Percentiles rank a stretch among this genome's conserved stretches.
Evolutionary conservation across 768 basidiomycete species (phyloP).

Genomic region (Podaxis mareebaensis): DNA sequence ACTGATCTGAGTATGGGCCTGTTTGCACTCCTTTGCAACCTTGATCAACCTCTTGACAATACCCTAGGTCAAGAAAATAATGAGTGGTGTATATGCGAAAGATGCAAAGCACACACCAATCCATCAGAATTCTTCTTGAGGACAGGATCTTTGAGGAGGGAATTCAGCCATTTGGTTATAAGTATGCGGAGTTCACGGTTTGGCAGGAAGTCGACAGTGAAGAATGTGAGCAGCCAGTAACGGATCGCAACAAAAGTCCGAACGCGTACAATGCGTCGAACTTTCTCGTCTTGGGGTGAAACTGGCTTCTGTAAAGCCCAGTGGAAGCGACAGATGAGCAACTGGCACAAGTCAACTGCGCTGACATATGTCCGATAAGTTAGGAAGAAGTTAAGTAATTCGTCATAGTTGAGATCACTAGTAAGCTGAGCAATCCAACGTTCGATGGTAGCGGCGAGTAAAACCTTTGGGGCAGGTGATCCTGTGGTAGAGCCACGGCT

Average conservation of each 20-base stretch:
- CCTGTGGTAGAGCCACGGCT: slow-evolving; percentile 21
- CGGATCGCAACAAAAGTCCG: slow-evolving; percentile 89
- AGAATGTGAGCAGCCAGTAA: slow-evolving; percentile 91
- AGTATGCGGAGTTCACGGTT: slow-evolving; percentile 73
- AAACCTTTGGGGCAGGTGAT: slow-evolving; percentile 38
- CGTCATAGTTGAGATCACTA: slow-evolving; percentile 82
- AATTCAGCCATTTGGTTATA: slow-evolving; percentile 81
- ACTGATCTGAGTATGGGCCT: slow-evolving; percentile 49
- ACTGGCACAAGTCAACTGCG: slow-evolving; percentile 75
- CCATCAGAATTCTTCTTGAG: slow-evolving; percentile 68
- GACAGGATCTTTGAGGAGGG: slow-evolving; percentile 70
- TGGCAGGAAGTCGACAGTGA: slow-evolving; percentile 83
- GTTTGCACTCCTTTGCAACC: slow-evolving; percentile 80
- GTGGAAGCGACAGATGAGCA: slow-evolving; percentile 85
- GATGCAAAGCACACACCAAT: slow-evolving; percentile 47
- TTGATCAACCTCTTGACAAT: slow-evolving; percentile 84
- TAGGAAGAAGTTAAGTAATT: slow-evolving; percentile 87
- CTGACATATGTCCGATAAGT: slow-evolving; percentile 87
- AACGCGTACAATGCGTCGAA: slow-evolving; percentile 78
- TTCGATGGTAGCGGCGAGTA: slow-evolving; percentile 91
- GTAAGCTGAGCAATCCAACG: slow-evolving; percentile 93
- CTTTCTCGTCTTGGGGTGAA: slow-evolving; percentile 62
- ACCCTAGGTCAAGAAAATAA: slow-evolving; percentile 42
- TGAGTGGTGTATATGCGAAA: slow-evolving; percentile 17
- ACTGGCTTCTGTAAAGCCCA: slow-evolving; percentile 69